Base-by-base conservation (phyloP, 1,139 yeast genomes). In the Pichiaceae sp. region DNA sequence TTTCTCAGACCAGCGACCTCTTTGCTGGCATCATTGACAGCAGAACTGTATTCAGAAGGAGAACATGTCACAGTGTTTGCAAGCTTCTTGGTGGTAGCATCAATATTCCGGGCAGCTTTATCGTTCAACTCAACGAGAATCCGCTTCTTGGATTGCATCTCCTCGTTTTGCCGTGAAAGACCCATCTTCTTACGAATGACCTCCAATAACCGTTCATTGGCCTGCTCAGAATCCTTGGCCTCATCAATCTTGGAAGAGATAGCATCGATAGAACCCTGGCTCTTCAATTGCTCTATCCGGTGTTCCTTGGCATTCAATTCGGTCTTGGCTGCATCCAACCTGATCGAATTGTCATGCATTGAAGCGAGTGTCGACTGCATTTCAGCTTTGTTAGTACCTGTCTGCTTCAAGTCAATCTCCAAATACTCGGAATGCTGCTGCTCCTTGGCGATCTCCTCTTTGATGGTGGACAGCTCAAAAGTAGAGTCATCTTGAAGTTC, bases 161-260 rank as follows among this genome's bases (percentile, higher is more conserved):
- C 91, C 1, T 83, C 66, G 49, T 76, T 81, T 43, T 70, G 69
- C 45, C 73, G 78, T 14, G 72, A 68, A 15, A 62, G 56, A 4
- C 71, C 57, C 6, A 83, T 63, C 31, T 72, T 68, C 17, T 65
- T 66, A 39, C 72, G 71, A 17, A 78, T 47, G 1, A 64, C 65
- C 11, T 83, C 93, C 17, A 75, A 50, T 11, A 38, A 35, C 3
- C 35, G 9, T 30, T 47, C 52, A 15, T 21, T 21, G 14, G 19
- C 14, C 4, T 27, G 21, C 9, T 37, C 29, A 19, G 74, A 73
- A 21, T 53, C 57, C 45, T 81, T 93, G 12, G 75, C 40, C 7
- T 56, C 48, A 1, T 59, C 39, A 6, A 80, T 57, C 29, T 21
- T 23, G 17, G 31, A 42, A 3, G 59, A 64, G 2, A 72, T 44